Evolutionary conservation across 495 filamentous ascomycete species (phyloP), one percentile per base, ranked within the genome.

Genomic region (Lindgomyces ingoldianus): DNA sequence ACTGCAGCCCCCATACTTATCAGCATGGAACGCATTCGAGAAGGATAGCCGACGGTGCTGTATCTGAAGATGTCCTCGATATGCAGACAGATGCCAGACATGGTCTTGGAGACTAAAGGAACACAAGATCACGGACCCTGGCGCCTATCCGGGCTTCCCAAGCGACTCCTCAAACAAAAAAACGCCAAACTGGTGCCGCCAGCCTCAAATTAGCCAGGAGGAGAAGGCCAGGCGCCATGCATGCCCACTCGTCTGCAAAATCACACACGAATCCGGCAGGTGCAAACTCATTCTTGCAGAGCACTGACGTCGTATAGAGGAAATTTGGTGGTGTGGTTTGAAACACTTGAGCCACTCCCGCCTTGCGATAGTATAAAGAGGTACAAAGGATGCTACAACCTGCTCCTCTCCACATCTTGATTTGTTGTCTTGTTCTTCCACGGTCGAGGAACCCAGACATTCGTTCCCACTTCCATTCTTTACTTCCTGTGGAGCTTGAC

Each of bases 311-410:
- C 14, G 33, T 6, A 6, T 6, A 6, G 33, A 14, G 14, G 33
- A 14, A 39, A 55, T 39, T 39, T 39, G 51, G 33, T 55, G 51
- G 51, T 55, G 51, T 22, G 51, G 39, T 55, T 55, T 42, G 51
- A 55, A 55, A 55, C 51, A 55, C 29, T 36, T n/a, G 51, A 30
- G 30, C 51, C n/a, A 55, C 33, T 22, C 26, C 19, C 51, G 51
- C 33, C 51, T 6, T 36, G n/a, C 19, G 24, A 19, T 25, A 29
- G 21, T 55, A 55, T 55, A 41, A 41, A 33, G 26, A 30, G n/a
- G 26, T 16, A 29, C 2, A 24, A 6, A 33, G 11, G n/a, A 22
- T 18, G 30, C 49, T 27, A 19, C 29, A 14, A 8, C 29, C 6
- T 10, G 10, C 33, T 21, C 51, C 33, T 21, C 51, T 16, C 33